Conservation (phyloP, 2,329 filamentous ascomycete species). For the Beauveria scarabaeidicola region DNA sequence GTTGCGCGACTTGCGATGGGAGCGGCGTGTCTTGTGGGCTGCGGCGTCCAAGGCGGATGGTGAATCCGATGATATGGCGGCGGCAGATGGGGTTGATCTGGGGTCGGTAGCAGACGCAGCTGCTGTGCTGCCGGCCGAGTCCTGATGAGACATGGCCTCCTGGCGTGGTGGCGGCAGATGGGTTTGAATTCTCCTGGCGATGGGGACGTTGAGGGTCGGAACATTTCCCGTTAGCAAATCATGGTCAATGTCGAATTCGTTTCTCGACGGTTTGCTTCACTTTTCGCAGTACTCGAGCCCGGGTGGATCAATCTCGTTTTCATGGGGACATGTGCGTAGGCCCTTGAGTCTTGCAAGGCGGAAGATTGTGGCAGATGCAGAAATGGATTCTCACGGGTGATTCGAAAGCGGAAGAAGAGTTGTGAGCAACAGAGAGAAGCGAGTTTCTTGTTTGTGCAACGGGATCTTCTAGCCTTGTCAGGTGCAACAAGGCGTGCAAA, state of each 20-base stretch:
- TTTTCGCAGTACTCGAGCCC: neutral
- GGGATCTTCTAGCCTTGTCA: neutral
- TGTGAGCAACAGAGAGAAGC: neutral
- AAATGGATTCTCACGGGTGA: neutral
- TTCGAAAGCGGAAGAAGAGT: neutral
- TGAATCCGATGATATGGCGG: neutral
- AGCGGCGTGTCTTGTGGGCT: conserved; percentile 25
- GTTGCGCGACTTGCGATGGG: conserved; percentile 33
- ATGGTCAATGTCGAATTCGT: neutral
- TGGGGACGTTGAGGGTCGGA: neutral
- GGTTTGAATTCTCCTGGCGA: neutral
- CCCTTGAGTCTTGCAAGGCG: no score
- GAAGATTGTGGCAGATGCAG: neutral
- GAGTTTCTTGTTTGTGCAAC: neutral
- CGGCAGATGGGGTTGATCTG: neutral
- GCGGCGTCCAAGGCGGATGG: conserved; percentile 1
- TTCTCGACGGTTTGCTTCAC: neutral
- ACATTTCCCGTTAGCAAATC: neutral
- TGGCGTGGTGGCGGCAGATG: neutral
- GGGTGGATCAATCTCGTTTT: neutral
- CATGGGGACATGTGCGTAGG: no score
- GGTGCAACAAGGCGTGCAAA: no score
- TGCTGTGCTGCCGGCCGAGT: neutral
- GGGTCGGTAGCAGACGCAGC: neutral
- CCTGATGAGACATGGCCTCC: neutral